These are phyloP conservation scores for Barbatosphaeria neglecta DNA, from an alignment of 495 filamentous ascomycete genomes.

Conservation along the genomic window DNA sequence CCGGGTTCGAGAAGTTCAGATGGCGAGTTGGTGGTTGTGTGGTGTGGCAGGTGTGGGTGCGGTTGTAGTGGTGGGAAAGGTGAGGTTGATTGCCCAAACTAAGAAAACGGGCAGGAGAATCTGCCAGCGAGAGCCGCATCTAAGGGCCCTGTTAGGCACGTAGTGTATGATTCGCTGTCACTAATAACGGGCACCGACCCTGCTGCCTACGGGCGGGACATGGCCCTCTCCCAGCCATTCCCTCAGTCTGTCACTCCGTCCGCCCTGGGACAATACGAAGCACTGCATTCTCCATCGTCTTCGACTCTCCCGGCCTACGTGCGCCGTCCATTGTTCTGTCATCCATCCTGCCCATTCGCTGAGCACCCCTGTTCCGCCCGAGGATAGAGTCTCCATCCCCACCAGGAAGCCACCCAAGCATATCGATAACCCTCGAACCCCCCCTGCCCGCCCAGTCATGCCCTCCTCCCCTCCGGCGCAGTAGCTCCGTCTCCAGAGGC, in stretches of 20 bases:
- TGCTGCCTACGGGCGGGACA: neutral
- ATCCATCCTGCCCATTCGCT: no score
- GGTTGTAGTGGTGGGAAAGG: neutral
- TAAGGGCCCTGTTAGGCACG: neutral
- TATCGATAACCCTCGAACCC: no score
- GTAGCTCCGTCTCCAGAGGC: no score
- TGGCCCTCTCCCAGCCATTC: neutral
- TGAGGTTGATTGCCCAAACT: neutral
- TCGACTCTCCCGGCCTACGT: neutral
- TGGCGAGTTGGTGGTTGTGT: constrained; percentile 5
- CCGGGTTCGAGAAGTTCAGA: no score
- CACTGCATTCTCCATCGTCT: neutral
- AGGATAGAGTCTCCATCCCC: no score
- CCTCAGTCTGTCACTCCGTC: no score
- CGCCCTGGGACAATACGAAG: neutral
- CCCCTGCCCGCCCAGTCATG: no score
- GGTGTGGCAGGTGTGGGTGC: constrained; percentile 2
- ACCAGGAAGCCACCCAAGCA: no score
- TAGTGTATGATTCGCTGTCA: neutral
- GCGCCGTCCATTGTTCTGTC: neutral
- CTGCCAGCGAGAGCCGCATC: neutral
- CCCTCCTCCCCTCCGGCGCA: no score
- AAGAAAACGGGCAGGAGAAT: neutral
- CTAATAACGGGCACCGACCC: neutral
- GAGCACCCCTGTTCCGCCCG: no score